Conservation (phyloP, 495 filamentous ascomycete genomes). For the Lasiosphaeria miniovina region DNA sequence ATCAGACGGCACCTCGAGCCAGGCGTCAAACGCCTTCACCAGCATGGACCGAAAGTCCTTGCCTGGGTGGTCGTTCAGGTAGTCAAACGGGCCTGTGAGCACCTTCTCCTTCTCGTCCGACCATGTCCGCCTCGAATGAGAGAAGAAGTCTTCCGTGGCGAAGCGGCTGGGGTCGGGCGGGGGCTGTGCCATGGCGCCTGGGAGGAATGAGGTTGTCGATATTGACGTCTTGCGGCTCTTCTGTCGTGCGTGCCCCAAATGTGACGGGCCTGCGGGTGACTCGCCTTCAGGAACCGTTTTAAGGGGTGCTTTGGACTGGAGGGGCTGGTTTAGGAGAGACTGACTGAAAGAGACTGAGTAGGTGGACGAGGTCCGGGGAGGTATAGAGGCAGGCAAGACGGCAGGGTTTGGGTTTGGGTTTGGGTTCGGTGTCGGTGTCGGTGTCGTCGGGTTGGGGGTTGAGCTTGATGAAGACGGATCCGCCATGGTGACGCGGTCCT, state of each 20-base stretch:
- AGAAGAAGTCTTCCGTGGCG: conserved; percentile 46
- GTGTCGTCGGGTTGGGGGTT: conserved; percentile 1
- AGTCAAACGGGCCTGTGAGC: conserved; percentile 81
- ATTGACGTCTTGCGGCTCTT: conserved; percentile 36
- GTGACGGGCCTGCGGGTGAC: conserved; percentile 41
- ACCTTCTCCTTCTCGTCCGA: conserved; percentile 71
- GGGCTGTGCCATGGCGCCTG: conserved; percentile 30
- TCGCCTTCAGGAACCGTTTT: conserved; percentile 54
- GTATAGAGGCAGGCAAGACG: conserved; percentile 62
- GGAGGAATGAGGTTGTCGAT: conserved; percentile 26
- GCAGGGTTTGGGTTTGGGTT: conserved; percentile 19
- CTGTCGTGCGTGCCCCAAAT: conserved; percentile 24
- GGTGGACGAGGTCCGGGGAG: conserved; percentile 69
- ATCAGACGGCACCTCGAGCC: conserved; percentile 77
- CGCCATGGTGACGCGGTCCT: conserved; percentile 30
- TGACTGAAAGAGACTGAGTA: conserved; percentile 21
- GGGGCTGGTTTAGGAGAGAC: conserved; percentile 13
- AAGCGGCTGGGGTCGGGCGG: conserved; percentile 45
- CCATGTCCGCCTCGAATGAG: conserved; percentile 51
- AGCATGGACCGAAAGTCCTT: conserved; percentile 87
- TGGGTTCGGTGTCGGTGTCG: no score
- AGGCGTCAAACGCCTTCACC: conserved; percentile 86
- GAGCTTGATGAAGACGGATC: conserved; percentile 16
- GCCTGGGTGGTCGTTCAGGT: conserved; percentile 79
- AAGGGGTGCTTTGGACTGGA: conserved; percentile 47